A percentile compares a stretch with the other conserved stretches of the same genome.
phyloP scores from a whole-genome alignment of 257 asterid genomes.

The Echites panduratus region DNA sequence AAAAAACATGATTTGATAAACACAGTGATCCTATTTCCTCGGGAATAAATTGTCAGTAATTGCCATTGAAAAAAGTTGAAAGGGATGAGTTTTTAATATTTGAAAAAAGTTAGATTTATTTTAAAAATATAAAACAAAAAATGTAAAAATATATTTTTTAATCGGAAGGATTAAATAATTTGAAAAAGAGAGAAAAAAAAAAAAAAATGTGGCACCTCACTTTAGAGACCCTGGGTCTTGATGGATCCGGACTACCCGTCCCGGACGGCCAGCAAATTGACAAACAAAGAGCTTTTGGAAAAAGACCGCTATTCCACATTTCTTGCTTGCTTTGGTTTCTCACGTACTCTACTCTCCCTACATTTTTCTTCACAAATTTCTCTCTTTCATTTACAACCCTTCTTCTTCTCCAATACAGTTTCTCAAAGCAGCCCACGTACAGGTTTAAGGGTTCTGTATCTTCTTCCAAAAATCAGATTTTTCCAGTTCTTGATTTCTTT shows the following conservation, averaged over 20 bases:
- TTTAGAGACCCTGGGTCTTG: not conserved
- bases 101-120: too few species aligned
- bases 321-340: not conserved
- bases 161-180: too few species aligned
- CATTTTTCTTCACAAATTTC: not conserved
- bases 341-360: too few species aligned
- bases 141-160: too few species aligned
- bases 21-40: too few species aligned
- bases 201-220: not conserved
- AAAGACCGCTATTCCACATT: slow-evolving; percentile 7
- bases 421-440: not conserved
- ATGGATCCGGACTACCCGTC: slow-evolving; percentile 2
- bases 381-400: not conserved
- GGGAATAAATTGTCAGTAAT: too few species aligned
- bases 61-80: too few species aligned
- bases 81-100: too few species aligned
- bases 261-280: not conserved
- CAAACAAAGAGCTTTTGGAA: slow-evolving; percentile 7
- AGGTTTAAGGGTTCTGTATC: not conserved
- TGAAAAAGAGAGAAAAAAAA: too few species aligned
- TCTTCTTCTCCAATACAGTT: not conserved
- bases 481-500: not conserved
- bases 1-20: too few species aligned
- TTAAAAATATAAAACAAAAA: too few species aligned
- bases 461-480: not conserved